Percentiles rank a stretch among this genome's conserved stretches.
Conservation (phyloP, 805 yeast genomes). For the Wickerhamiella occidentalis region DNA sequence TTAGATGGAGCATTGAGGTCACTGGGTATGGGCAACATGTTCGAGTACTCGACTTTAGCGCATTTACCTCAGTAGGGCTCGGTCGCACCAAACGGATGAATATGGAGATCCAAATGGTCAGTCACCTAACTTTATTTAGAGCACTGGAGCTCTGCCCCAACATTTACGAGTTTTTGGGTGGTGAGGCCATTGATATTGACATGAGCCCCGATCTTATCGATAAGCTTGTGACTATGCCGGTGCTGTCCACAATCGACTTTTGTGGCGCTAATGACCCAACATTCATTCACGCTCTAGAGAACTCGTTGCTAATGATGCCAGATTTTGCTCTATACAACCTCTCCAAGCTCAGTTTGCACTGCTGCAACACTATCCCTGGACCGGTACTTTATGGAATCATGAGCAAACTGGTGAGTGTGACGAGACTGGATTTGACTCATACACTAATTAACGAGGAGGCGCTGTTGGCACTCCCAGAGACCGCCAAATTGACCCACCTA, state of each 20-base stretch:
- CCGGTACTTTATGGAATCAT: constrained; percentile 45
- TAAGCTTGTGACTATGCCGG: constrained; percentile 43
- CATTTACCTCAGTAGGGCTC: constrained; percentile 76
- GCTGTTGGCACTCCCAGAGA: constrained; percentile 41
- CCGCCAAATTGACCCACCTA: constrained; percentile 58
- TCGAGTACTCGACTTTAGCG: constrained; percentile 71
- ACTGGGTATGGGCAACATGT: constrained; percentile 39
- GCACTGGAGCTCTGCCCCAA: constrained; percentile 52
- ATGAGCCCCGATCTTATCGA: constrained; percentile 48
- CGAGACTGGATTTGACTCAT: constrained; percentile 67
- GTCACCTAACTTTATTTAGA: constrained; percentile 53
- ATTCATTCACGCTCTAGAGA: constrained; percentile 48
- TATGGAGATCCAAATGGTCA: constrained; percentile 82
- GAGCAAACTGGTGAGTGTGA: constrained; percentile 43
- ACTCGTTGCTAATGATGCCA: constrained; percentile 20
- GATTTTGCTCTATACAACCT: constrained; percentile 22
- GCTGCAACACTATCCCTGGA: constrained; percentile 65
- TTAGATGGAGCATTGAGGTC: constrained; percentile 47
- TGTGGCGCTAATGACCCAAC: constrained; percentile 69
- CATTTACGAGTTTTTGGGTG: constrained; percentile 64
- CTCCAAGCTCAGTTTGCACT: constrained; percentile 63
- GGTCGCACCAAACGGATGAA: constrained; percentile 87
- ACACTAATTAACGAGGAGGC: constrained; percentile 62
- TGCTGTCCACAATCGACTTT: constrained; percentile 63
- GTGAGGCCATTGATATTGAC: constrained; percentile 78